Evolutionary conservation across 306 rosid genomes (phyloP).

Genomic region (Lathyrus sativus): DNA sequence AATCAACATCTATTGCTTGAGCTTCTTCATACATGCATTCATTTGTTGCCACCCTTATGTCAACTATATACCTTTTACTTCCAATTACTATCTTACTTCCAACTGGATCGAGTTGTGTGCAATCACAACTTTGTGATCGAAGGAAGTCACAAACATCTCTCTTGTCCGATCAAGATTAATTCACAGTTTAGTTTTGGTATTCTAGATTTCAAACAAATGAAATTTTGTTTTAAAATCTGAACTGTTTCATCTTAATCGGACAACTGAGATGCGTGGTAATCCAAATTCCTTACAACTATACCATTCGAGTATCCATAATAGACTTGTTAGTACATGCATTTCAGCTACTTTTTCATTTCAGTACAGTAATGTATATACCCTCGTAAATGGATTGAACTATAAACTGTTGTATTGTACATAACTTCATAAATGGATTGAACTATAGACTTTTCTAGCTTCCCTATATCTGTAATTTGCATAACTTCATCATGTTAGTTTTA

Average conservation of each 20-base stretch:
- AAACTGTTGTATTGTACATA: background rate
- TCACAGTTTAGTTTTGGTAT: too few relatives aligned
- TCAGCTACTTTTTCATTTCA: background rate
- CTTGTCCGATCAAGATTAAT: too few relatives aligned
- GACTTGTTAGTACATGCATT: conserved; percentile 22
- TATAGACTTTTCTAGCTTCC: conserved; percentile 4
- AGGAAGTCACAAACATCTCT: too few relatives aligned
- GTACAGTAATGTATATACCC: conserved; percentile 26
- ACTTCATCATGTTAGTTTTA: conserved; percentile 10
- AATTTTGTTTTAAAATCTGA: too few relatives aligned
- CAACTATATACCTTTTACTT: conserved; percentile 15
- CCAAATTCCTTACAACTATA: too few relatives aligned
- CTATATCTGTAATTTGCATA: conserved; percentile 17
- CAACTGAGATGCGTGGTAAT: too few relatives aligned
- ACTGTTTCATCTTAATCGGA: too few relatives aligned
- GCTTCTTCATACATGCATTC: background rate
- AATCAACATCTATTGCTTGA: conserved; percentile 38
- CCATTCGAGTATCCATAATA: background rate
- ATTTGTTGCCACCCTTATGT: background rate
- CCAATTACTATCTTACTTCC: background rate
- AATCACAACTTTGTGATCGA: too few relatives aligned
- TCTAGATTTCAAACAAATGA: too few relatives aligned
- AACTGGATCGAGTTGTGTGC: too few relatives aligned
- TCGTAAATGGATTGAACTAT: background rate
- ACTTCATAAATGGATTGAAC: background rate